Conservation (phyloP, 257 asterid genomes). For the Echites panduratus region DNA sequence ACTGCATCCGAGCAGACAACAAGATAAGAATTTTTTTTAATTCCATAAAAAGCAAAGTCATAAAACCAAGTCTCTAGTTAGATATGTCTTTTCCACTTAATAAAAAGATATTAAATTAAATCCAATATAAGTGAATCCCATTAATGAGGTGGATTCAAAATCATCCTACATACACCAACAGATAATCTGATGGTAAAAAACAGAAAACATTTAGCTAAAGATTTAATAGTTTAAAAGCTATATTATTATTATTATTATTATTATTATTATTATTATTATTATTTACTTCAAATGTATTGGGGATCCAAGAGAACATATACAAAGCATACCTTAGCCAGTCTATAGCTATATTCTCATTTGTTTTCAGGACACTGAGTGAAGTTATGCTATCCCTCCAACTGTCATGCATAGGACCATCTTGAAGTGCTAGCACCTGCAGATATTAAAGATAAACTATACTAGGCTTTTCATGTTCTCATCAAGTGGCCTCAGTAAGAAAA, state of each 20-base stretch:
- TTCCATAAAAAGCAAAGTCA: not conserved
- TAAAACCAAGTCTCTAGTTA: not conserved
- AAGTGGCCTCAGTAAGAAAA: not conserved
- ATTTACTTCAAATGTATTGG: not conserved
- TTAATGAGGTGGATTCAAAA: not conserved
- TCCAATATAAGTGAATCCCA: not conserved
- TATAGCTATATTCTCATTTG: conserved; percentile 40
- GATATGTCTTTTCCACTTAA: not conserved
- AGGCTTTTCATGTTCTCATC: not conserved
- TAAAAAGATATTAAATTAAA: not conserved
- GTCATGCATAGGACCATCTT: conserved; percentile 63
- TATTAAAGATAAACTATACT: conserved; percentile 10
- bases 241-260: not conserved
- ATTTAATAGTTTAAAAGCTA: not conserved
- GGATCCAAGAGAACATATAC: not conserved
- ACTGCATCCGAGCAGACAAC: conserved; percentile 40
- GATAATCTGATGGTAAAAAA: not conserved
- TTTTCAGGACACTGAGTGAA: conserved; percentile 38
- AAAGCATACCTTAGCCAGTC: conserved; percentile 92
- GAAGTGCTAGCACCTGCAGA: conserved; percentile 66
- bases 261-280: not conserved
- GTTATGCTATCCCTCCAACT: conserved; percentile 58
- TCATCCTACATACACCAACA: not conserved
- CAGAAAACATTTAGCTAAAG: not conserved
- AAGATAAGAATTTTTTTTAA: not conserved